Percentiles rank a stretch among this genome's conserved stretches.
phyloP scores from a whole-genome alignment of 768 basidiomycete genomes.

The Amanita pseudoporphyria region DNA sequence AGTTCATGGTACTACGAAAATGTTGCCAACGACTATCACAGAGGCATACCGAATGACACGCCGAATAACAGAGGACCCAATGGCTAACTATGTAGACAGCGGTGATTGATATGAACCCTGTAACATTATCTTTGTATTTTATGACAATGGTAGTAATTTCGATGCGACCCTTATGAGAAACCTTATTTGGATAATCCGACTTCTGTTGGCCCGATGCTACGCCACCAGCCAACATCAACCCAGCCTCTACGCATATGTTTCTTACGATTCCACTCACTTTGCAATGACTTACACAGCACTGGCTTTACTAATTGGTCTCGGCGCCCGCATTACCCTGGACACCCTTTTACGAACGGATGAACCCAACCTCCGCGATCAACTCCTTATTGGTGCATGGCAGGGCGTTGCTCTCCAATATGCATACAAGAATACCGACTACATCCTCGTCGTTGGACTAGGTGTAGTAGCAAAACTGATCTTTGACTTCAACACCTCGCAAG shows the following conservation, averaged over 20 bases:
- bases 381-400: slow-evolving; percentile 68
- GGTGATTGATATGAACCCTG: slow-evolving; percentile 19
- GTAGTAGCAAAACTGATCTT: slow-evolving; percentile 53
- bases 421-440: slow-evolving; percentile 43
- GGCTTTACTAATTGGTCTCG: slow-evolving; percentile 66
- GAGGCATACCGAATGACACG: slow-evolving; percentile 89
- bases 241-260: slow-evolving; percentile 1
- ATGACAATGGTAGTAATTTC: neutral
- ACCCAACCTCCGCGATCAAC: slow-evolving; percentile 43
- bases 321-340: slow-evolving; percentile 62
- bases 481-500: slow-evolving; percentile 49
- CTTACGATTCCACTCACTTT: neutral
- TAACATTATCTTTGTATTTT: neutral
- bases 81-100: slow-evolving; percentile 82
- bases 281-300: slow-evolving; percentile 42
- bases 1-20: slow-evolving; percentile 1
- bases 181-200: neutral
- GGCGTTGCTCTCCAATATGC: slow-evolving; percentile 67
- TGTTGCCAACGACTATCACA: slow-evolving; percentile 22
- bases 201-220: neutral
- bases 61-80: slow-evolving; percentile 75
- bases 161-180: neutral
- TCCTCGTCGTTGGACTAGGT: slow-evolving; percentile 44
- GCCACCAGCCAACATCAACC: neutral
- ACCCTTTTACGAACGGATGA: slow-evolving; percentile 37